Base-by-base conservation (phyloP, 306 rosid genomes). In the Echinosophora koreensis region DNA sequence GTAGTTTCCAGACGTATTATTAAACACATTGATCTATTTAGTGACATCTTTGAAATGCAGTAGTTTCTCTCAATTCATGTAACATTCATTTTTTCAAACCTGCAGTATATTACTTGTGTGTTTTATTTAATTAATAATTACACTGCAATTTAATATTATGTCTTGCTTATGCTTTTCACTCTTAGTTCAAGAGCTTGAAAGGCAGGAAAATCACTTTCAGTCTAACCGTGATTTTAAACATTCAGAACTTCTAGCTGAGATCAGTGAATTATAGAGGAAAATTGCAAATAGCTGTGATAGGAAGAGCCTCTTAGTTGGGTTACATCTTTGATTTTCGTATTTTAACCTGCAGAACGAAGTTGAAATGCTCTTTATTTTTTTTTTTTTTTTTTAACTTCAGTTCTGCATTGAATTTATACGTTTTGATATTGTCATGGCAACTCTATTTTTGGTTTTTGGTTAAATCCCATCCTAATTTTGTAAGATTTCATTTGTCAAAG, bases 151-250 rank as follows among this genome's bases (percentile, higher is more conserved):
- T 52, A 60, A 52, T 60, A 54, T 71, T 63, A 63, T 39, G 38
- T 63, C 57, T 62, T 74, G 57, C 63, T 84, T 57, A 59, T 59
- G 55, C n/a, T n/a, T n/a, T n/a, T n/a, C n/a, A 56, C 70, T 76
- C 44, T 77, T 75, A 22, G 76, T 83, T 77, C 82, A 95, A 97
- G 88, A 86, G 71, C 89, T 88, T 66, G 91, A 91, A 68, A 77
- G 67, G 89, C 84, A 88, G n/a, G n/a, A n/a, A n/a, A n/a, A n/a
- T n/a, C n/a, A n/a, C n/a, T n/a, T n/a, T n/a, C n/a, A n/a, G n/a
- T 73, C 82, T 12, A 16, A 49, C 34, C 71, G 82, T 38, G 78
- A 89, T 60, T 77, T 73, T 46, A 75, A 71, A 74, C 86, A 79
- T 42, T 83, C 67, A 8, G 84, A 82, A 71, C 80, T 92, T 74